Percentiles rank a stretch among this genome's conserved stretches.
phyloP scores from a whole-genome alignment of 2,329 filamentous ascomycete species.

The Botryotinia calthae region DNA sequence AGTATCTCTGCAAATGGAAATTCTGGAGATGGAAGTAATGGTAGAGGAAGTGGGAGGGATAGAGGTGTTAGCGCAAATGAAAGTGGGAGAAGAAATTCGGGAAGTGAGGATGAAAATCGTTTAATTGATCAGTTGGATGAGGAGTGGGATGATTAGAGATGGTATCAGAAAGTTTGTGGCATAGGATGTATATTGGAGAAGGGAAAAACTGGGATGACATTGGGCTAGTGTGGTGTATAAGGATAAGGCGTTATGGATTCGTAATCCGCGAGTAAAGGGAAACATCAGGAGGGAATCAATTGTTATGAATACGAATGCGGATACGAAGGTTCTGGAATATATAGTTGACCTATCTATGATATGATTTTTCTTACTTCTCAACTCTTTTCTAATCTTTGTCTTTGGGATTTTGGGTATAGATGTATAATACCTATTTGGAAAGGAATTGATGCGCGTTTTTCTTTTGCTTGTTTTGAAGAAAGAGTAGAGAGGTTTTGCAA shows the following conservation, averaged over 20 bases:
- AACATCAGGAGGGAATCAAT: not conserved
- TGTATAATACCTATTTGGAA: not conserved
- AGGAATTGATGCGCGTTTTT: not conserved
- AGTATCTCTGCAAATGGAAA: constrained; percentile 52
- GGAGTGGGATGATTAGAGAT: constrained; percentile 81
- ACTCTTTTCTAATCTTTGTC: not conserved
- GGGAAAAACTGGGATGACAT: not conserved
- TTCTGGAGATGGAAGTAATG: constrained; percentile 38
- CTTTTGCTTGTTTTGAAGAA: not conserved
- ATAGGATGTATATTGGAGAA: not conserved
- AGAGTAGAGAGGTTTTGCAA: not conserved
- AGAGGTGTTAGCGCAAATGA: constrained; percentile 5
- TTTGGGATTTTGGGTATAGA: not conserved
- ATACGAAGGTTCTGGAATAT: not conserved
- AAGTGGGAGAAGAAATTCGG: constrained; percentile 7
- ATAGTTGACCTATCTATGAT: not conserved
- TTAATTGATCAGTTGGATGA: constrained; percentile 95
- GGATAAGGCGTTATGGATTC: not conserved
- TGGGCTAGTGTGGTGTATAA: not conserved
- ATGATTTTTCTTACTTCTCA: not conserved
- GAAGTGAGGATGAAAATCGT: constrained; percentile 78
- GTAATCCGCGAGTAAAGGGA: not conserved
- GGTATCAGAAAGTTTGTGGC: not conserved
- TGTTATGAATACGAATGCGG: not conserved
- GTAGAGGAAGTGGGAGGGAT: not conserved